Conservation (phyloP, 371 early-diverging fungal genomes). For the Haplosporangium sp. region DNA sequence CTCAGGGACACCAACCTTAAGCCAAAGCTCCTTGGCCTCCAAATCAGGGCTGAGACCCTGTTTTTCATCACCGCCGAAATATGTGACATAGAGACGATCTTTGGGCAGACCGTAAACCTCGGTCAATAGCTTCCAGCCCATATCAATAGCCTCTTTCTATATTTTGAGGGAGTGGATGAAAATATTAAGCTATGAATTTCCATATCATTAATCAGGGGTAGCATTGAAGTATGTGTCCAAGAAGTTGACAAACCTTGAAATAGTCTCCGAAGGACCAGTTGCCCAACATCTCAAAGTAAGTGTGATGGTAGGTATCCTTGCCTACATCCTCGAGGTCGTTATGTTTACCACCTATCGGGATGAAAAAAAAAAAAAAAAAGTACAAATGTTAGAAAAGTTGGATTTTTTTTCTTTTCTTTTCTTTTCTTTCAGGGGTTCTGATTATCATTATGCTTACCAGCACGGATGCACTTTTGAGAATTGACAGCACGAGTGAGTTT, state of each 20-base stretch:
- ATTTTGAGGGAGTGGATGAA: background rate
- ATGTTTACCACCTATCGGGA: constrained; percentile 96
- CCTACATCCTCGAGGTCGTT: constrained; percentile 99
- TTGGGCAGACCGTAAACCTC: constrained; percentile 87
- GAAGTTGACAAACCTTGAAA: constrained; percentile 83
- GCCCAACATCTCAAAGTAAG: constrained; percentile 99
- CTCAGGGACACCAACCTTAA: constrained; percentile 89
- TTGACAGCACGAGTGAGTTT: constrained; percentile 95
- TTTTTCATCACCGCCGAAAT: constrained; percentile 95
- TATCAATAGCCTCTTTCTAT: constrained; percentile 89
- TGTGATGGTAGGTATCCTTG: constrained; percentile 99
- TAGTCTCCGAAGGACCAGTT: constrained; percentile 99
- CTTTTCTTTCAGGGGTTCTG: no score
- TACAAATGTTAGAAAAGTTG: no score
- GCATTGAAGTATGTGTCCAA: background rate
- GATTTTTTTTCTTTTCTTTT: background rate
- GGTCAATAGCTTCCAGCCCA: constrained; percentile 97
- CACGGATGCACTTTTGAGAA: constrained; percentile 99
- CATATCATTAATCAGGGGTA: no score
- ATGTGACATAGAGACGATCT: constrained; percentile 97
- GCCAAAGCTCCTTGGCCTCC: constrained; percentile 96
- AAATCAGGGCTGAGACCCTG: constrained; percentile 88
- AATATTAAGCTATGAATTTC: background rate
- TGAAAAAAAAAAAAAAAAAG: background rate
- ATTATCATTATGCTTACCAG: constrained; percentile 73